Percentiles rank a stretch among this genome's conserved stretches.
Evolutionary conservation across 2,329 filamentous ascomycete species (phyloP).

Genomic region (Metarhizium rileyi): DNA sequence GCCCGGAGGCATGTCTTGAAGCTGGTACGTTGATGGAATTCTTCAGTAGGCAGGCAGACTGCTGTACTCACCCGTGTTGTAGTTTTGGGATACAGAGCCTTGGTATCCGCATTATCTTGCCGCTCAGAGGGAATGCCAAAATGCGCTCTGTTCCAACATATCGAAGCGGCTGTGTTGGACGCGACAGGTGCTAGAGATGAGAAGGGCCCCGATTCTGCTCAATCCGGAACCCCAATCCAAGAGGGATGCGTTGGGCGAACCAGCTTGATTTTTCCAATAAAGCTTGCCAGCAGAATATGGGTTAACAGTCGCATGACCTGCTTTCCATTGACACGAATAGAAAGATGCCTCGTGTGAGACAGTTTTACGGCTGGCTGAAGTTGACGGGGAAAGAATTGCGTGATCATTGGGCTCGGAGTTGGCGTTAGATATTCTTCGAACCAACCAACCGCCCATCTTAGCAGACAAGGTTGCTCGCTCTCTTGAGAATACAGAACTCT

Average conservation of each 20-base stretch:
- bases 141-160: slow-evolving; percentile 1
- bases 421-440: neutral
- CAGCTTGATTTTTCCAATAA: slow-evolving; percentile 1
- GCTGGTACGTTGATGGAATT: neutral
- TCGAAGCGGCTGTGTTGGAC: neutral
- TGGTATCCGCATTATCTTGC: slow-evolving; percentile 1
- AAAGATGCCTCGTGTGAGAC: neutral
- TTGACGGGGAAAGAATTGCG: neutral
- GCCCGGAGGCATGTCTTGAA: slow-evolving; percentile 4
- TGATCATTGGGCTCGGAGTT: neutral
- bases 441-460: neutral
- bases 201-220: neutral
- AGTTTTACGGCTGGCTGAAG: neutral
- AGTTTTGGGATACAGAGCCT: slow-evolving; percentile 2
- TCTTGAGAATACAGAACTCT: neutral
- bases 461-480: neutral
- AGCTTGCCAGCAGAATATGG: slow-evolving; percentile 1
- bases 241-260: neutral
- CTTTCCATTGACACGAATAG: neutral
- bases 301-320: neutral
- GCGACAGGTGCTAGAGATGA: neutral
- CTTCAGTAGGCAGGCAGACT: neutral
- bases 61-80: neutral
- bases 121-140: slow-evolving; percentile 2
- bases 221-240: neutral